Conservation (phyloP, 2,329 filamentous ascomycete species). For the Zymoseptoria crescenta region DNA sequence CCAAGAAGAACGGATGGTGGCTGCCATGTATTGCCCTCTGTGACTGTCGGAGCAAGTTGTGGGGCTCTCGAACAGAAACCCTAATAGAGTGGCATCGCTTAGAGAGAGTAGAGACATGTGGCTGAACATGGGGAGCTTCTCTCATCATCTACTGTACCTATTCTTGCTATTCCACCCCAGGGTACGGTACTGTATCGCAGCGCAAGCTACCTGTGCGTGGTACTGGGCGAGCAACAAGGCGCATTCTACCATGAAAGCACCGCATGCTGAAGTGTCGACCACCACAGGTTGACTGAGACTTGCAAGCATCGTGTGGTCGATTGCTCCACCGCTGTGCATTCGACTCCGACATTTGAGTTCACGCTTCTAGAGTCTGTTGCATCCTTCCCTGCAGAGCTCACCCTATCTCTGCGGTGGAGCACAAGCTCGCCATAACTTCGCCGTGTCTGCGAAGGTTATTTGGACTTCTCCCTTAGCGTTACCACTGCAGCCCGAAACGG, state of each 20-base stretch:
- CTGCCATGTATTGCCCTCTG: not conserved
- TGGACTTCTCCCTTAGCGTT: conserved; percentile 13
- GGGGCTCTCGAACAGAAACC: not conserved
- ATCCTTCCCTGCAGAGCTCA: not conserved
- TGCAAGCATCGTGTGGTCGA: not conserved
- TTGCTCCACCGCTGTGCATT: not conserved
- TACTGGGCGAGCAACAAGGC: not conserved
- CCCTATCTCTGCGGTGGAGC: conserved; percentile 10
- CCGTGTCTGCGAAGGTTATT: conserved; percentile 12
- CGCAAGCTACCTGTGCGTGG: not conserved
- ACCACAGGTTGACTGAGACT: not conserved
- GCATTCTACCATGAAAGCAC: not conserved
- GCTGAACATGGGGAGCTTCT: too few relatives aligned
- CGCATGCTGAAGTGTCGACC: not conserved
- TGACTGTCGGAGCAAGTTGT: not conserved
- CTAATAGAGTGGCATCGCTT: not conserved
- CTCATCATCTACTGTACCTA: too few relatives aligned
- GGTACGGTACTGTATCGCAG: too few relatives aligned
- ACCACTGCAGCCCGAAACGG: conserved; percentile 17
- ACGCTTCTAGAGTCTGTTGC: not conserved
- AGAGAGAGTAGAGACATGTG: not conserved
- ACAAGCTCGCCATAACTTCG: conserved; percentile 20
- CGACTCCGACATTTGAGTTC: not conserved
- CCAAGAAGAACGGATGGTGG: not conserved
- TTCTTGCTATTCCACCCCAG: too few relatives aligned